Evolutionary conservation across 2,329 filamentous ascomycete species (phyloP).

Genomic region (Gyromitra esculenta): DNA sequence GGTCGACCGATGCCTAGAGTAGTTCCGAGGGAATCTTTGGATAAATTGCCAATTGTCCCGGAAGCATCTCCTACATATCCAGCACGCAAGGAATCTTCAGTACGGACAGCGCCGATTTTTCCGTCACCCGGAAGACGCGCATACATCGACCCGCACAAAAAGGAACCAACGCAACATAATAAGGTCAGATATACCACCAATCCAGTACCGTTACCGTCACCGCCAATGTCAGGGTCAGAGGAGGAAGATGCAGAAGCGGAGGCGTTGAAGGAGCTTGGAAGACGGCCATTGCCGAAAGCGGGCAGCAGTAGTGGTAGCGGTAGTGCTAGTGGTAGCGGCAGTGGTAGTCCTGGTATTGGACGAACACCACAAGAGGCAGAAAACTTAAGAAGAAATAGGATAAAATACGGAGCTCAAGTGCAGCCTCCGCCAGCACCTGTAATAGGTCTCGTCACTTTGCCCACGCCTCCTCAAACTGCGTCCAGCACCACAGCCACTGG

Average conservation of each 20-base stretch:
- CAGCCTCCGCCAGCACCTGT: slow-evolving; percentile 49
- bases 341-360: background rate
- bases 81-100: slow-evolving; percentile 45
- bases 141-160: slow-evolving; percentile 54
- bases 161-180: slow-evolving; percentile 54
- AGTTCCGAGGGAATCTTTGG: slow-evolving; percentile 20
- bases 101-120: slow-evolving; percentile 46
- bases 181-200: slow-evolving; percentile 52
- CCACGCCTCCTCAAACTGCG: slow-evolving; percentile 45
- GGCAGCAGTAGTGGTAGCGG: slow-evolving; percentile 25
- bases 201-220: slow-evolving; percentile 51
- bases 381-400: slow-evolving; percentile 49
- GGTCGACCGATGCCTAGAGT: slow-evolving; percentile 27
- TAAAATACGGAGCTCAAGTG: slow-evolving; percentile 52
- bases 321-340: background rate
- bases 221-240: slow-evolving; percentile 54
- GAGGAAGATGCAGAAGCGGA: slow-evolving; percentile 54
- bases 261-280: slow-evolving; percentile 52
- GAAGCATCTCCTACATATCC: slow-evolving; percentile 26
- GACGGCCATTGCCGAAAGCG: slow-evolving; percentile 50
- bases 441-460: slow-evolving; percentile 49
- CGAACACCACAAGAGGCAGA: slow-evolving; percentile 37
- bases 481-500: slow-evolving; percentile 36
- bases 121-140: slow-evolving; percentile 42
- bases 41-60: slow-evolving; percentile 43